Conservation (phyloP, 345 rosid species). For the Aegle marmelos region DNA sequence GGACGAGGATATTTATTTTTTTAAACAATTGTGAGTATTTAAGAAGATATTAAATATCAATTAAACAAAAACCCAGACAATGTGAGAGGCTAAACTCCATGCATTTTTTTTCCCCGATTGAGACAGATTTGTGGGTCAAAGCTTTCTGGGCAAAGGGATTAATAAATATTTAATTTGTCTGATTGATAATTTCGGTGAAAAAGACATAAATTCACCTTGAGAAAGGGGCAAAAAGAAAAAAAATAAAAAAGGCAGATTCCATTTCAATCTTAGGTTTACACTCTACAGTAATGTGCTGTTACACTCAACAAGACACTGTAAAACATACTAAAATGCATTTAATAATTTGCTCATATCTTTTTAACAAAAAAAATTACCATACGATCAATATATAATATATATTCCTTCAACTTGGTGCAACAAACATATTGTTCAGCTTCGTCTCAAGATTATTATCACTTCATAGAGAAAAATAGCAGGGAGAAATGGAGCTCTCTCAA, state of each 20-base stretch:
- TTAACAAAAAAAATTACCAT: not conserved
- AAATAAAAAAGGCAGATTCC: constrained; percentile 32
- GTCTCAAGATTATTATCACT: constrained; percentile 12
- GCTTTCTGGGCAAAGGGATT: constrained; percentile 16
- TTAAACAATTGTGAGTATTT: not conserved
- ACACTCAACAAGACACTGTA: constrained; percentile 2
- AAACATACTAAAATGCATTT: not conserved
- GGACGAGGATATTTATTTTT: not conserved
- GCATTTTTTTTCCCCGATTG: constrained; percentile 15
- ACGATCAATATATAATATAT: not conserved
- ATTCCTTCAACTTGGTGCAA: constrained; percentile 25
- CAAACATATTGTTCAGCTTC: constrained; percentile 10
- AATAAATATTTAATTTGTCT: constrained; percentile 33
- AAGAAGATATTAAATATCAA: not conserved
- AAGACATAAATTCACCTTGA: constrained; percentile 40
- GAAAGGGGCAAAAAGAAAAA: not conserved
- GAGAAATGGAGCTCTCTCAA: constrained; percentile 64
- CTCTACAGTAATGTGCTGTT: not conserved
- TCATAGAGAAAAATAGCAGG: constrained; percentile 4
- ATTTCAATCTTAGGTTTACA: constrained; percentile 22
- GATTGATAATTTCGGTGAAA: constrained; percentile 36
- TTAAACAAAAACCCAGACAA: not conserved
- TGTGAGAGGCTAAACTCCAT: constrained; percentile 14
- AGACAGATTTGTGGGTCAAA: constrained; percentile 48
- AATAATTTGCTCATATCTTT: not conserved